Evolutionary conservation across 495 filamentous ascomycete species (phyloP).

Genomic region (Neurospora tetraspora): DNA sequence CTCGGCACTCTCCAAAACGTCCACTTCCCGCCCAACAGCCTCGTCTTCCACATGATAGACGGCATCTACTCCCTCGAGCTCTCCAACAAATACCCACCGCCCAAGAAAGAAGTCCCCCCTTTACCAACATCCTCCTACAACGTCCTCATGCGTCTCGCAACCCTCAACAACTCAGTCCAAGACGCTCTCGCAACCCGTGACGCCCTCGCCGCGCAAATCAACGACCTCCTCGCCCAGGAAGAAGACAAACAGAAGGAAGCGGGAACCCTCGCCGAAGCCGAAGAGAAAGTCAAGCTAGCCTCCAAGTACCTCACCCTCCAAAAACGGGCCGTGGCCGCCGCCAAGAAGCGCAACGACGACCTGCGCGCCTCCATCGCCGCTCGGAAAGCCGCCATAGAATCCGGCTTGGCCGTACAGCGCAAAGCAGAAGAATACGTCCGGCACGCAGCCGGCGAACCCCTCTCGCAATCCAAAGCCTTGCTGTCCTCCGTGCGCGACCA

Average conservation of each 20-base stretch:
- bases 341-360: constrained; percentile 48
- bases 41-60: constrained; percentile 81
- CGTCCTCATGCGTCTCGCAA: constrained; percentile 78
- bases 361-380: constrained; percentile 54
- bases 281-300: constrained; percentile 51
- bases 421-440: constrained; percentile 44
- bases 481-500: constrained; percentile 48
- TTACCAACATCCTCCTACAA: constrained; percentile 74
- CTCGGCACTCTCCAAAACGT: constrained; percentile 71
- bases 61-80: constrained; percentile 69
- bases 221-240: constrained; percentile 49
- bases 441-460: constrained; percentile 44
- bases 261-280: constrained; percentile 42
- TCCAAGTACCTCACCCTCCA: constrained; percentile 52
- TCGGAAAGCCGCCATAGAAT: constrained; percentile 54
- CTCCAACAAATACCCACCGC: constrained; percentile 32
- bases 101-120: constrained; percentile 31
- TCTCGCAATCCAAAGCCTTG: constrained; percentile 44
- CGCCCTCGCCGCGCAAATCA: constrained; percentile 67
- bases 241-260: constrained; percentile 25
- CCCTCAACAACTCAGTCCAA: constrained; percentile 84
- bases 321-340: constrained; percentile 50
- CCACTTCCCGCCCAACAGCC: constrained; percentile 72
- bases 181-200: constrained; percentile 76
- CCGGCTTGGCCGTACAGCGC: constrained; percentile 49